Conservation (phyloP, 257 asterid genomes). For the Solanum pinnatisectum region DNA sequence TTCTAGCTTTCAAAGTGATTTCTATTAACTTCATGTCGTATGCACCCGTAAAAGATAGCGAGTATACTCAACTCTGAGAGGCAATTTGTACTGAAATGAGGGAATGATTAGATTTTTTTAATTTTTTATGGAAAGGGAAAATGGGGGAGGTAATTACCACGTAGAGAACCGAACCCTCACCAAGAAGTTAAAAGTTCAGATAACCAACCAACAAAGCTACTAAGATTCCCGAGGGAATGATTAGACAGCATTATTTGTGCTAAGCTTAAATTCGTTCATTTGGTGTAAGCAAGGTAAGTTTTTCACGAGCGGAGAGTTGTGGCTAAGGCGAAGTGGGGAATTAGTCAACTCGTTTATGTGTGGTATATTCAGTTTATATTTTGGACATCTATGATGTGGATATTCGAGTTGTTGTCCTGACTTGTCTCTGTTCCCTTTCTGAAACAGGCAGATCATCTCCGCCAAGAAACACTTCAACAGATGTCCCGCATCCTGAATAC, state of each 20-base stretch:
- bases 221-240: background rate
- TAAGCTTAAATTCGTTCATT: background rate
- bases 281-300: background rate
- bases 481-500: conserved; percentile 20
- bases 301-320: background rate
- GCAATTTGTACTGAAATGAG: background rate
- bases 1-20: background rate
- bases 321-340: background rate
- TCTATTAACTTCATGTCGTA: background rate
- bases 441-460: conserved; percentile 44
- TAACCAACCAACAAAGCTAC: background rate
- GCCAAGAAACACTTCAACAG: conserved; percentile 27
- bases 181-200: background rate
- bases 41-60: background rate
- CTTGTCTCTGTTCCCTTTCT: background rate
- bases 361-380: background rate
- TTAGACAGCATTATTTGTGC: background rate
- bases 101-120: no score
- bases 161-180: background rate
- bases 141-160: background rate
- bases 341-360: background rate
- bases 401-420: background rate
- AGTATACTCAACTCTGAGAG: background rate
- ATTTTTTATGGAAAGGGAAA: background rate
- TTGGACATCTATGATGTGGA: background rate